A percentile compares a stretch with the other conserved stretches of the same genome.
Evolutionary conservation across 306 rosid genomes (phyloP).

Genomic region (Dryas alaskensis): DNA sequence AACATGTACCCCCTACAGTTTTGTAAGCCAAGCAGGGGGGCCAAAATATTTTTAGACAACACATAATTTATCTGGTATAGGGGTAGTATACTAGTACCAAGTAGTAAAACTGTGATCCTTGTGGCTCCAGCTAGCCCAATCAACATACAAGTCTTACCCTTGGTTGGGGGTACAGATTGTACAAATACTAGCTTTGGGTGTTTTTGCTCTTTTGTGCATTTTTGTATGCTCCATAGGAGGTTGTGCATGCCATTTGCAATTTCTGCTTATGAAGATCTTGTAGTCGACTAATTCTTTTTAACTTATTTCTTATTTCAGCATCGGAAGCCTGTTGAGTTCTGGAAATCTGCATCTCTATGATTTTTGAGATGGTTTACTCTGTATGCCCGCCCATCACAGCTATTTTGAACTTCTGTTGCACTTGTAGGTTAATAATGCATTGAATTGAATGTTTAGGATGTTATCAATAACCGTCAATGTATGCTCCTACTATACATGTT

Average conservation of each 20-base stretch:
- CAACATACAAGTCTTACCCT: too few species aligned
- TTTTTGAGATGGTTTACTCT: constrained; percentile 15
- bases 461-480: not conserved
- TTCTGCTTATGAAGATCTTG: not conserved
- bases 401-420: not conserved
- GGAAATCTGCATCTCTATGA: constrained; percentile 65
- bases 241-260: not conserved
- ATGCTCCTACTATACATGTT: not conserved
- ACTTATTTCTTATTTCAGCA: constrained; percentile 54
- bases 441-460: not conserved
- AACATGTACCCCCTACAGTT: not conserved
- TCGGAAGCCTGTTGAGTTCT: constrained; percentile 74
- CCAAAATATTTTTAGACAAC: not conserved
- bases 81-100: not conserved
- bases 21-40: not conserved
- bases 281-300: not conserved
- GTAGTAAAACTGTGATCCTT: not conserved
- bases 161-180: too few species aligned
- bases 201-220: not conserved
- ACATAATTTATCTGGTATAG: not conserved
- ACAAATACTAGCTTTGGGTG: too few species aligned
- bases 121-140: not conserved
- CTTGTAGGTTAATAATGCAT: not conserved
- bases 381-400: not conserved
- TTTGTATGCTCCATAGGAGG: not conserved